Conservation (phyloP, 1,284 basidiomycete species). For the Sanghuangporus sanghuang region DNA sequence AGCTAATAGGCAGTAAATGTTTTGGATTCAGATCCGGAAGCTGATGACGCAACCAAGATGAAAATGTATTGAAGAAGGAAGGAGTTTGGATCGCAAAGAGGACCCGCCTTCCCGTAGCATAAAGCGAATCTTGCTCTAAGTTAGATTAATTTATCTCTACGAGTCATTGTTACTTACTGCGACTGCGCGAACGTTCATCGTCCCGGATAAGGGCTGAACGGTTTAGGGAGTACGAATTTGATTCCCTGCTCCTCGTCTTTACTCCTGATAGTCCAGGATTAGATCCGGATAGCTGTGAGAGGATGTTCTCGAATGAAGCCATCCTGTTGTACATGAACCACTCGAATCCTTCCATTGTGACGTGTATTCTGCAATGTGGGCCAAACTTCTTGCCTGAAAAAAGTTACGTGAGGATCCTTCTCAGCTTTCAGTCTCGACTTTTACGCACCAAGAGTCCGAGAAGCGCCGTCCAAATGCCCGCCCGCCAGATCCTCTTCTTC, state of each 20-base stretch:
- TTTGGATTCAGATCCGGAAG: constrained; percentile 69
- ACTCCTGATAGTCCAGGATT: constrained; percentile 20
- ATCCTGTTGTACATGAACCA: constrained; percentile 90
- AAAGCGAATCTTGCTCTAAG: constrained; percentile 5
- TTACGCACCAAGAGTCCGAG: constrained; percentile 18
- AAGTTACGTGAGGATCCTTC: background rate
- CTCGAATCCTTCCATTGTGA: constrained; percentile 80
- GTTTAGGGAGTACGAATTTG: constrained; percentile 1
- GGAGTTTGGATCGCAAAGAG: constrained; percentile 37
- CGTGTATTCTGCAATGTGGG: constrained; percentile 61
- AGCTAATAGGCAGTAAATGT: constrained; percentile 76
- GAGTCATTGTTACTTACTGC: background rate
- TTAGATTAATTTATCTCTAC: background rate
- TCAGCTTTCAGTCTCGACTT: background rate
- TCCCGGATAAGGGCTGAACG: background rate
- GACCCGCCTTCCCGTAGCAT: constrained; percentile 27
- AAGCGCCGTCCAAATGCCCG: background rate
- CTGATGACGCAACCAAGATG: constrained; percentile 51
- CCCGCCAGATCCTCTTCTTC: constrained; percentile 56
- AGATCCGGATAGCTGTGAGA: constrained; percentile 61
- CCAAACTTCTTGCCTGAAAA: background rate
- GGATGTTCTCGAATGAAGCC: constrained; percentile 80
- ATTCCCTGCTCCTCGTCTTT: constrained; percentile 10
- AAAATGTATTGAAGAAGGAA: constrained; percentile 36
- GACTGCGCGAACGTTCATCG: background rate